A percentile compares a stretch with the other conserved stretches of the same genome.
Evolutionary conservation across 2,329 filamentous ascomycete species (phyloP).

Genomic region (Diplocarpon mali): DNA sequence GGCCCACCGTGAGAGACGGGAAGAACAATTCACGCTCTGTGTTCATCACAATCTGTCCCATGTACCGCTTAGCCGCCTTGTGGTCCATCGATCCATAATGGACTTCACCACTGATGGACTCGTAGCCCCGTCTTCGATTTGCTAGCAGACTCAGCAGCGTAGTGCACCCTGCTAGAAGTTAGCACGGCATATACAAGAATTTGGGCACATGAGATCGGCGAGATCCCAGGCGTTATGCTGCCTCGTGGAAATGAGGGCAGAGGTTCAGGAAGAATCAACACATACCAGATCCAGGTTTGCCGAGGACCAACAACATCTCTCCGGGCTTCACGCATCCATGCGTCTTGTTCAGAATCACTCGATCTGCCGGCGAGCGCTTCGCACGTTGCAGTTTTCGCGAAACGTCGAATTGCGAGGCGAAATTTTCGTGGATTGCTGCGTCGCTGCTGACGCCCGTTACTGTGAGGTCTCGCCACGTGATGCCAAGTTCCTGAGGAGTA

Average conservation of each 20-base stretch:
- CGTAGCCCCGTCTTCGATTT: conserved; percentile 51
- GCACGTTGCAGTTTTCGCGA: conserved; percentile 6
- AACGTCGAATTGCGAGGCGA: conserved; percentile 18
- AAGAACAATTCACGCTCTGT: conserved; percentile 42
- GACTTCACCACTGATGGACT: conserved; percentile 46
- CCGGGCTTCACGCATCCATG: conserved; percentile 62
- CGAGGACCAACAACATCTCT: conserved; percentile 61
- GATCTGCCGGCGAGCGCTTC: too few relatives aligned
- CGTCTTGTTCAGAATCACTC: conserved; percentile 28
- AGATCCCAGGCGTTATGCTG: too few relatives aligned
- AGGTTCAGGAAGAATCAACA: too few relatives aligned
- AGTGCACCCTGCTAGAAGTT: conserved; percentile 46
- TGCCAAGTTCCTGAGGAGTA: conserved; percentile 9
- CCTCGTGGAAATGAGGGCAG: too few relatives aligned
- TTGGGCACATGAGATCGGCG: too few relatives aligned
- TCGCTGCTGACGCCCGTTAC: conserved; percentile 22
- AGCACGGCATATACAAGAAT: too few relatives aligned
- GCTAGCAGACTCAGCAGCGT: conserved; percentile 59
- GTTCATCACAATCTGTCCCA: conserved; percentile 47
- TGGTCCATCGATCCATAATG: conserved; percentile 38
- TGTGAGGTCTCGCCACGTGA: conserved; percentile 21
- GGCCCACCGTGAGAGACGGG: conserved; percentile 38
- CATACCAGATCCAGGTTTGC: conserved; percentile 41
- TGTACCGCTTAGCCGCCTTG: conserved; percentile 35
- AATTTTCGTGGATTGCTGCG: conserved; percentile 23